Conservation (phyloP, 2,329 filamentous ascomycete genomes). For the Colletotrichum simmondsii region DNA sequence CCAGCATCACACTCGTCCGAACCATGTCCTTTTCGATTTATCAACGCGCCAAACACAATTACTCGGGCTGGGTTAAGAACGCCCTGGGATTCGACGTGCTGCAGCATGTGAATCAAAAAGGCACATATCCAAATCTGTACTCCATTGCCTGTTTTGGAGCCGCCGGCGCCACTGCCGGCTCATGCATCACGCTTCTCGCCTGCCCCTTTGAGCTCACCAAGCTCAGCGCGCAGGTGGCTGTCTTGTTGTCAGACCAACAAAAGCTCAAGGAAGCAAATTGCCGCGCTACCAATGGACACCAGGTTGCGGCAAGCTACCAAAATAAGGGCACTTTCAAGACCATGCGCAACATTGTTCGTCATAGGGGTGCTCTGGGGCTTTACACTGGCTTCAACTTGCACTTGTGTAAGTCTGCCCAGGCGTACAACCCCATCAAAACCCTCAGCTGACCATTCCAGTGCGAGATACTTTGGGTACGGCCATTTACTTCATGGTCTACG, state of each 20-base stretch:
- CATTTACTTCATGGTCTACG: slow-evolving; percentile 91
- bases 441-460: slow-evolving; percentile 58
- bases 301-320: slow-evolving; percentile 75
- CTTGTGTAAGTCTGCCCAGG: slow-evolving; percentile 67
- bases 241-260: slow-evolving; percentile 74
- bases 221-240: slow-evolving; percentile 85
- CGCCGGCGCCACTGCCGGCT: slow-evolving; percentile 83
- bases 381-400: slow-evolving; percentile 87
- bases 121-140: slow-evolving; percentile 77
- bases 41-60: slow-evolving; percentile 78
- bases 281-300: slow-evolving; percentile 61
- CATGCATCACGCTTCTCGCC: slow-evolving; percentile 81
- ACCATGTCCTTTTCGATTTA: slow-evolving; percentile 86
- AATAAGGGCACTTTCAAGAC: slow-evolving; percentile 83
- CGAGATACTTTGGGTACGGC: slow-evolving; percentile 85
- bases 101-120: slow-evolving; percentile 75
- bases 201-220: slow-evolving; percentile 94
- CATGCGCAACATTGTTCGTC: slow-evolving; percentile 79
- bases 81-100: slow-evolving; percentile 78
- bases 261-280: slow-evolving; percentile 45
- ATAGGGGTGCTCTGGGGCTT: slow-evolving; percentile 77
- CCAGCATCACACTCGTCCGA: slow-evolving; percentile 80
- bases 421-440: slow-evolving; percentile 26
- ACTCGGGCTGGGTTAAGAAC: slow-evolving; percentile 76
- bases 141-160: slow-evolving; percentile 82